phyloP scores from a whole-genome alignment of 2,329 filamentous ascomycete genomes.

The Coleophoma crateriformis region DNA sequence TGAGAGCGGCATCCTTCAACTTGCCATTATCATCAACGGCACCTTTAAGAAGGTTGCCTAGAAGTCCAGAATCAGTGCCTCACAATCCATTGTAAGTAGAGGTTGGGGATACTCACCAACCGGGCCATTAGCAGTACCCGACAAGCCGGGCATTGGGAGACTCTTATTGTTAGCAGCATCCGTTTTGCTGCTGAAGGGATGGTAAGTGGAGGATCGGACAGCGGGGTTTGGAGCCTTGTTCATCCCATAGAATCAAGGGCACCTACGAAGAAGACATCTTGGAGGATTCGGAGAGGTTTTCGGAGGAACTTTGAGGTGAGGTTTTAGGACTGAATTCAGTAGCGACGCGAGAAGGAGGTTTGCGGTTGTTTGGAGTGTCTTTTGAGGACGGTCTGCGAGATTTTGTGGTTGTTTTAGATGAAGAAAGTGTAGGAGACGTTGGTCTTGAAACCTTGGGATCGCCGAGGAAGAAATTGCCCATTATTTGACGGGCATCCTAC shows the following conservation, averaged over 20 bases:
- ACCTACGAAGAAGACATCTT: slow-evolving; percentile 15
- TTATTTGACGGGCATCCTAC: neutral
- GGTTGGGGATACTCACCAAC: slow-evolving; percentile 18
- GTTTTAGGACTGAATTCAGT: too few species aligned
- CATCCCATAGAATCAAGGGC: neutral
- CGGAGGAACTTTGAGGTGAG: neutral
- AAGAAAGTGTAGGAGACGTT: neutral
- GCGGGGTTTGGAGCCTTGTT: neutral
- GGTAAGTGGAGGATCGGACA: slow-evolving; percentile 20
- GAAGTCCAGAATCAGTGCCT: neutral
- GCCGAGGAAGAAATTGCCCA: neutral
- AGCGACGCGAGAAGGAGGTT: too few species aligned
- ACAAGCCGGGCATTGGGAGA: slow-evolving; percentile 21
- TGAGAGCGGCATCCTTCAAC: slow-evolving; percentile 49
- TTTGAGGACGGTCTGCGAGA: neutral
- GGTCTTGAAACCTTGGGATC: neutral
- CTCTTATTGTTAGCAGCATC: slow-evolving; percentile 28
- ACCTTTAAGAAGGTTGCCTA: slow-evolving; percentile 50
- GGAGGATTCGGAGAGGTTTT: neutral
- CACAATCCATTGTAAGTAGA: neutral
- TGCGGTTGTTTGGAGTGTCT: too few species aligned
- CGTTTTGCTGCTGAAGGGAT: slow-evolving; percentile 29
- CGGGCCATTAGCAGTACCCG: slow-evolving; percentile 30
- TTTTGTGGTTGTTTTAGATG: neutral
- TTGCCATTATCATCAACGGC: slow-evolving; percentile 51